Evolutionary conservation across 192 early-diverging fungal species (phyloP).

Genomic region (Chytriomyces confervae): DNA sequence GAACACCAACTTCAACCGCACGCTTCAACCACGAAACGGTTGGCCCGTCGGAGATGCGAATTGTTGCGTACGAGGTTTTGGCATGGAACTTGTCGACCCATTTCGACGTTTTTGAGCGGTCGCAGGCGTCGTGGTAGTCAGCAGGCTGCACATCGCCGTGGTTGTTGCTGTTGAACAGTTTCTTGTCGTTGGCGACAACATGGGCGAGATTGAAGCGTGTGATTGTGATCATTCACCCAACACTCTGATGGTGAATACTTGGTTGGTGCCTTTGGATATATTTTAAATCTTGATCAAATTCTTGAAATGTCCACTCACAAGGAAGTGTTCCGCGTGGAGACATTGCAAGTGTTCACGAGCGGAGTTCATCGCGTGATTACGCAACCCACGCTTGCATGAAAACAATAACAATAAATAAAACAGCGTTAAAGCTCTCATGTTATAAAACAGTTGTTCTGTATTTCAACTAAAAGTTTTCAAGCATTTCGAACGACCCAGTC

Average conservation of each 20-base stretch:
- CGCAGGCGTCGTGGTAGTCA: neutral
- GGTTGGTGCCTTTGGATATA: no score
- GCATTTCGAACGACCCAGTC: constrained; percentile 89
- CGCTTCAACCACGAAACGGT: constrained; percentile 15
- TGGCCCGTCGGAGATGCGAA: neutral
- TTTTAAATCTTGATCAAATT: no score
- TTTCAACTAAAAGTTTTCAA: neutral
- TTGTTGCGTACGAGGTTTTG: neutral
- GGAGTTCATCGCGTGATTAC: constrained; percentile 78
- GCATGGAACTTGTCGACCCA: constrained; percentile 6
- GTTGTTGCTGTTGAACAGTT: constrained; percentile 16
- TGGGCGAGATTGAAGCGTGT: neutral
- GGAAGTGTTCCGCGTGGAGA: constrained; percentile 60
- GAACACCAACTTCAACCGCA: constrained; percentile 1
- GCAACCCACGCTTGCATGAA: constrained; percentile 56
- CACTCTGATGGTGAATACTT: no score
- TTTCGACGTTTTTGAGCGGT: neutral
- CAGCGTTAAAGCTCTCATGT: no score
- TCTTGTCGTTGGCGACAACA: neutral
- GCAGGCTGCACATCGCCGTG: neutral
- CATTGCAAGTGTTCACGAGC: constrained; percentile 63
- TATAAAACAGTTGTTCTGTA: no score
- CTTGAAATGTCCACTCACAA: no score
- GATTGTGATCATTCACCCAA: no score
- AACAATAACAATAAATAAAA: no score